Base-by-base conservation (phyloP, 306 rosid genomes). In the Fragaria ananassa region DNA sequence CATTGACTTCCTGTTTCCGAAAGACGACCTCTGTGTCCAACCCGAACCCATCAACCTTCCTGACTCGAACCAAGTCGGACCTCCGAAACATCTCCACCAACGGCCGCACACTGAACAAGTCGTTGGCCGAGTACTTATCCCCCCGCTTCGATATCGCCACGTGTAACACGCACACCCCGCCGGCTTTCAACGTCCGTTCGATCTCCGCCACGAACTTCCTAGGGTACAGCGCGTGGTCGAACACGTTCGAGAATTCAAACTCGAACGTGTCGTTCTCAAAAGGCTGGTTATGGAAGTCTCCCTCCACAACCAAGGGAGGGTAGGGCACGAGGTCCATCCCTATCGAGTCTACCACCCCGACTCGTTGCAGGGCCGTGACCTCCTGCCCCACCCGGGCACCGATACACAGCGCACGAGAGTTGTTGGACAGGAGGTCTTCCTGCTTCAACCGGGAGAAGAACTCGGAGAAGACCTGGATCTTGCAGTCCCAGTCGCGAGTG, bases 331-430 rank as follows among this genome's bases (percentile, higher is more conserved):
- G 78, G 76, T 92, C 97, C 49, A 95, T 90, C 14, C 98, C 98
- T 4, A 95, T 66, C 2, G 98, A 89, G 69, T 95, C 86, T 1
- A 4, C 47, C 2, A 95, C 92, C 0, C 97, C 97, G n/a, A 92
- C 79, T 17, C 89, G 83, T 12, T 83, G 67, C 68, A 95, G 67
- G 3, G 98, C 98, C 56, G 89, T 91, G 6, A 95, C 98, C 70
- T 95, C 98, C 67, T 95, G 98, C 0, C 98, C 98, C 1, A 95
- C 93, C 1, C 97, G 84, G 0, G 97, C 98, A 0, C 98, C 98
- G 31, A 95, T 83, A 34, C 93, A 92, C 0, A 95, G 81, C 4
- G 96, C 86, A 56, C 86, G 92, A 0, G 97, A 88, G 0, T 78
- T 64, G 83, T 87, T 80, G 0, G 27, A 44, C 0, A 95, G 68